These are phyloP conservation scores for Verticillium nubilum DNA, from an alignment of 2,329 filamentous ascomycete species.

Conservation along the genomic window DNA sequence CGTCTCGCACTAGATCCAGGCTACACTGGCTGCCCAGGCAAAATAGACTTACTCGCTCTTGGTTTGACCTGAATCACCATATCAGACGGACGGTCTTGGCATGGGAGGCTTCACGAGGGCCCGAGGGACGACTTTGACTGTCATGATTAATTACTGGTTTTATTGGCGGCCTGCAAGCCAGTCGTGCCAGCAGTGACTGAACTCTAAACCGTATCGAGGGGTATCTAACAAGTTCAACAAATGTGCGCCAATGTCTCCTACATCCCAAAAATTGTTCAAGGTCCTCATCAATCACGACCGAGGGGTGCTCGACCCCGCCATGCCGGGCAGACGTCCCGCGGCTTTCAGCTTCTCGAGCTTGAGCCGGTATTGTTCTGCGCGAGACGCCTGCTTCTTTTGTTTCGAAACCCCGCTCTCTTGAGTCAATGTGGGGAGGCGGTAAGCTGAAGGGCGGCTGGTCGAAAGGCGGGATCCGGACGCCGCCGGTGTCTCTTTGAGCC, in stretches of 20 bases:
- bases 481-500: background rate
- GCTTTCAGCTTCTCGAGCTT: conserved; percentile 4
- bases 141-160: too few relatives aligned
- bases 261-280: background rate
- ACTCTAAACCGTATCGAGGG: too few relatives aligned
- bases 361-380: background rate
- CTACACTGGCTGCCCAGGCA: conserved; percentile 1
- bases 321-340: conserved; percentile 5
- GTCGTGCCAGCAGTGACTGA: too few relatives aligned
- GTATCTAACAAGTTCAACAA: background rate
- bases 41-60: background rate
- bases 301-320: background rate
- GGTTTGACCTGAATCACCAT: background rate
- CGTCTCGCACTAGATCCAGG: background rate
- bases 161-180: too few relatives aligned
- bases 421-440: conserved; percentile 1
- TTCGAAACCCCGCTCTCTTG: conserved; percentile 8
- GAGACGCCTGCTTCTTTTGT: conserved; percentile 1
- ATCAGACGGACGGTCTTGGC: too few relatives aligned
- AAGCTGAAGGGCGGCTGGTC: background rate
- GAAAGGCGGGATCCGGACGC: background rate
- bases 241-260: background rate
- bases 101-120: too few relatives aligned
- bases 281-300: background rate
- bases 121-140: too few relatives aligned